A percentile compares a stretch with the other conserved stretches of the same genome.
phyloP scores from a whole-genome alignment of 805 yeast genomes.

The Zygoascus flipseniorum region DNA sequence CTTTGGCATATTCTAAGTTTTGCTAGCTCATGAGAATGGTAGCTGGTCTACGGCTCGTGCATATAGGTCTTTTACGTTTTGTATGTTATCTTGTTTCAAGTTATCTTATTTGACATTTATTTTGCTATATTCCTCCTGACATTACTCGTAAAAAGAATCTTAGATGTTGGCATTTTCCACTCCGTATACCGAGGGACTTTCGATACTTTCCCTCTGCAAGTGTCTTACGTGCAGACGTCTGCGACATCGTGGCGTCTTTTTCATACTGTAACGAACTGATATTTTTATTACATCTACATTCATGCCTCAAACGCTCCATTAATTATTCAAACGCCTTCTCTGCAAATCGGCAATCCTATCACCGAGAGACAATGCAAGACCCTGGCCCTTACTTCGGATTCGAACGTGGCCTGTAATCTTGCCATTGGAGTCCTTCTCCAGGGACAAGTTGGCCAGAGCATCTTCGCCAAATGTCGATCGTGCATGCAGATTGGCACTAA shows the following conservation, averaged over 20 bases:
- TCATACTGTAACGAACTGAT: not conserved
- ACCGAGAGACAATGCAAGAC: constrained; percentile 89
- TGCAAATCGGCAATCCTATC: constrained; percentile 78
- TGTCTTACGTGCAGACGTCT: no score
- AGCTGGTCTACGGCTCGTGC: not conserved
- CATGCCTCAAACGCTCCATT: not conserved
- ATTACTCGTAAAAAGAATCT: no score
- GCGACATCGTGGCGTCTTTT: no score
- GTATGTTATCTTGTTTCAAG: no score
- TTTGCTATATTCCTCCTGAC: no score
- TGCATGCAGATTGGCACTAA: constrained; percentile 90
- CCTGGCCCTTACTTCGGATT: constrained; percentile 96
- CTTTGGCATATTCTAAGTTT: not conserved
- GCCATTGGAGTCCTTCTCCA: constrained; percentile 70
- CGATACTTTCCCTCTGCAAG: no score
- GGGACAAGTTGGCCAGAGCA: constrained; percentile 90
- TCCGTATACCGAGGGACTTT: no score
- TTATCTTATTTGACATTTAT: no score
- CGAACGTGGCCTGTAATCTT: constrained; percentile 89
- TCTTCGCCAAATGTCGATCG: constrained; percentile 94
- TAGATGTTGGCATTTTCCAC: no score
- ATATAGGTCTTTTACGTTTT: no score
- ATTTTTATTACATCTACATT: not conserved
- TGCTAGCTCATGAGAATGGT: not conserved
- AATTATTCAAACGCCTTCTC: constrained; percentile 30